These are phyloP conservation scores for Tripterygium wilfordii DNA, from an alignment of 177 flowering plant species.

Conservation along the genomic window DNA sequence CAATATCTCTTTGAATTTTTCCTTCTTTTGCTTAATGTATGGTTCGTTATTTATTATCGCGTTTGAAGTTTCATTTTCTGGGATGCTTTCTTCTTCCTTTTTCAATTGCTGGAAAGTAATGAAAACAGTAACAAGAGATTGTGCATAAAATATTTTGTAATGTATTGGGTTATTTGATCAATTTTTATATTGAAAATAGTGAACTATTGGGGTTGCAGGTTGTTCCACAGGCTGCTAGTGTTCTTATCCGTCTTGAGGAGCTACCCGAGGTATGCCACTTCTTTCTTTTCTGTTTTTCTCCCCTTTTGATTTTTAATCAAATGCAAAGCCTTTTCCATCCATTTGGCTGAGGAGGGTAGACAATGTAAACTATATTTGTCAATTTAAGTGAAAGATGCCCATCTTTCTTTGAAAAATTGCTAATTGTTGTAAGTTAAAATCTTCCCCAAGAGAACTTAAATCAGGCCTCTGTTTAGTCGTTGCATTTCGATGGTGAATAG, in stretches of 20 bases:
- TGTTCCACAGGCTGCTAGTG: constrained; percentile 73
- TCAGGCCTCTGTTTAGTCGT: too few species aligned
- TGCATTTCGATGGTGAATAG: too few species aligned
- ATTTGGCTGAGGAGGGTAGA: neutral
- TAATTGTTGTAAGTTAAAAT: too few species aligned
- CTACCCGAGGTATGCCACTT: constrained; percentile 55
- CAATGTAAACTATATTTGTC: too few species aligned
- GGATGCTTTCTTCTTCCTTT: neutral
- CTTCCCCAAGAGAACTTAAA: too few species aligned
- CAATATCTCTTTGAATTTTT: neutral
- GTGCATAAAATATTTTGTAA: too few species aligned
- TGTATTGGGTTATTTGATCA: neutral
- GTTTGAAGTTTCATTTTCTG: neutral
- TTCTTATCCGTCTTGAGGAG: constrained; percentile 72
- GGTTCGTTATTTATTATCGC: neutral
- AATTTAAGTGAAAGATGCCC: too few species aligned
- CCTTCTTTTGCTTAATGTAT: neutral
- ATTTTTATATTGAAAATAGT: neutral
- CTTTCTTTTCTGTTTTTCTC: neutral
- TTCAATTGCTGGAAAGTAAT: too few species aligned
- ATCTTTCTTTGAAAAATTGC: too few species aligned
- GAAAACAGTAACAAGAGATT: too few species aligned
- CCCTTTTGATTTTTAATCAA: neutral
- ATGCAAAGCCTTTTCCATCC: neutral
- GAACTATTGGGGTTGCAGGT: constrained; percentile 44